Base-by-base conservation (phyloP, 2,329 filamentous ascomycete species). In the Cyclaneusma minus region DNA sequence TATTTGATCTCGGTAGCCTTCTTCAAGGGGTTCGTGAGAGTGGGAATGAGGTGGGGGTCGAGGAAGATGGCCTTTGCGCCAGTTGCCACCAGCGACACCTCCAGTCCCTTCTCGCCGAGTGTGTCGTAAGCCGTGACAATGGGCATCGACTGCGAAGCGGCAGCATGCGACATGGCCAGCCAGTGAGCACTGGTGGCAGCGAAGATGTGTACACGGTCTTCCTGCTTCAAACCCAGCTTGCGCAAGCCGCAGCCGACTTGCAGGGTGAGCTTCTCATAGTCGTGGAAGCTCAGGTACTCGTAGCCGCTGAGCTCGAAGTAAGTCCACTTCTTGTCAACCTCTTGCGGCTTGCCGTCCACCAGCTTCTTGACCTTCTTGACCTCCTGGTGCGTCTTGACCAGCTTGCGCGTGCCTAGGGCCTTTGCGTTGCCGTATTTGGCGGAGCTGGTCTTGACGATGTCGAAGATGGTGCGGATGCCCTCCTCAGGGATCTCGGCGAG, bases 51-150 rank as follows among this genome's bases (percentile, higher is more conserved):
- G 41, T 80, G 71, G 6, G 85, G 78, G 47, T 94, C 85, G 35
- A 83, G 66, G 55, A 85, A 93, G 60, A 94, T 87, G 50, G 76
- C 75, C 42, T 72, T 72, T 27, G 82, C 77, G 35, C 72, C 62
- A 28, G 83, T 89, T 55, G 92, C 80, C 13, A 73, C 62, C 36
- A 94, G 67, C 3, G 84, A 91, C 58, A 92, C 84, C 56, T 77
- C 72, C 35, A 94, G 67, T 24, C 84, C 85, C 35, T 75, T 71
- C 43, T 82, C 68, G 28, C 85, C 85, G 22, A 94, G 74, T 16
- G 84, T 92, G 51, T 94, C 85, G 54, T 94, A 94, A 26, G 85
- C 84, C 23, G 87, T 95, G 26, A 94, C 87, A 39, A 94, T 85
- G 32, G 81, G 72, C 49, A 94, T 71, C 22, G 81, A 85, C 54